A percentile compares a stretch with the other conserved stretches of the same genome.
Evolutionary conservation across 2,329 filamentous ascomycete species (phyloP).

Genomic region (Aspergillus pseudoglaucus): DNA sequence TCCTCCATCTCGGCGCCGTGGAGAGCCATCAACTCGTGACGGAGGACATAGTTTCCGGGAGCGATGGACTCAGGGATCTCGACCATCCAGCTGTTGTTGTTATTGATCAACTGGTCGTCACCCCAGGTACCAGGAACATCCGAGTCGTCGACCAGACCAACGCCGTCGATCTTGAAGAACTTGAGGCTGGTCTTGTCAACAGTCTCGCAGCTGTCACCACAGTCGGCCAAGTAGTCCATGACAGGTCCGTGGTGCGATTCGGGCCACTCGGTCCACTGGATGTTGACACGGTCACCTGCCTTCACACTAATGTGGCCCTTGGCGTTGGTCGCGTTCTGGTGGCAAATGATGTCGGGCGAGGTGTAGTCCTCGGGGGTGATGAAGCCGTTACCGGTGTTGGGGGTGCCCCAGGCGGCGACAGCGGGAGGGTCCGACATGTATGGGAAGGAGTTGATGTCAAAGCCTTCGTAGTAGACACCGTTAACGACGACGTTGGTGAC

Average conservation of each 20-base stretch:
- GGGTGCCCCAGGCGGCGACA: constrained; percentile 49
- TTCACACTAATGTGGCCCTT: constrained; percentile 45
- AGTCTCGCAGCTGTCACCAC: constrained; percentile 46
- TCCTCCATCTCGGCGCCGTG: constrained; percentile 37
- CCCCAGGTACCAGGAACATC: constrained; percentile 46
- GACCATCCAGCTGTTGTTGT: constrained; percentile 43
- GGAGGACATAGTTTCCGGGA: constrained; percentile 45
- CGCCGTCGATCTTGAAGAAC: constrained; percentile 57
- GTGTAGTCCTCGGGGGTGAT: constrained; percentile 38
- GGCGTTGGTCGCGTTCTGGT: constrained; percentile 48
- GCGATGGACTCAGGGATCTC: constrained; percentile 39
- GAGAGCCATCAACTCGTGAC: constrained; percentile 47
- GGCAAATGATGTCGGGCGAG: constrained; percentile 52
- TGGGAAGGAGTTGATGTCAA: constrained; percentile 26
- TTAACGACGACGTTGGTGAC: constrained; percentile 33
- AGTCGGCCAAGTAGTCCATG: constrained; percentile 55
- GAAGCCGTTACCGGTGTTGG: constrained; percentile 47
- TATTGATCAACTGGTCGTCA: constrained; percentile 43
- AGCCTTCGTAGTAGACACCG: constrained; percentile 34
- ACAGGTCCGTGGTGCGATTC: constrained; percentile 55
- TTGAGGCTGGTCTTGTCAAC: constrained; percentile 46
- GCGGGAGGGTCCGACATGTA: constrained; percentile 28
- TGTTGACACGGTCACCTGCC: constrained; percentile 50
- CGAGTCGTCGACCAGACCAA: constrained; percentile 42
- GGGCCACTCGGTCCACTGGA: constrained; percentile 60